Base-by-base conservation (phyloP, 2,329 filamentous ascomycete species). In the Intubia oerlemansii region DNA sequence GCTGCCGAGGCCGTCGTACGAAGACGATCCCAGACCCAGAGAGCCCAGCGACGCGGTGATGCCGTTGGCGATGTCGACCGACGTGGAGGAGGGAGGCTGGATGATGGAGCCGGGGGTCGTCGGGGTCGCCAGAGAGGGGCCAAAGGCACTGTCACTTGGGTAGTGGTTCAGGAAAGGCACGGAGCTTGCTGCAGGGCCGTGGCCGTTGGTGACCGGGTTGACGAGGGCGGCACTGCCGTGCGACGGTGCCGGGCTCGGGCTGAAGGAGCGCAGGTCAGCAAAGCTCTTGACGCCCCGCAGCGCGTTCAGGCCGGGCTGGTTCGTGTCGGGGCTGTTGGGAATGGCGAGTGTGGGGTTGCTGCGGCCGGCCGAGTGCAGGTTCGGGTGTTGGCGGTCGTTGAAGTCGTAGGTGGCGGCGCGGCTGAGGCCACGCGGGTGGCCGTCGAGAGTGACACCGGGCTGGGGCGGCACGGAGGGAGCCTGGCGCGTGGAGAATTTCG, bases 381-480 rank as follows among this genome's bases (percentile, higher is more conserved):
- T 37, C 10, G 39, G 29, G 9, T 39, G 37, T n/a, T 38, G 40
- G 66, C 70, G 27, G 36, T 75, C 76, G 38, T 79, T 82, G 50
- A 95, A 95, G 50, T 95, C 88, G 39, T 90, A 92, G 3, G 88
- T 95, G n/a, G 88, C 88, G 11, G 88, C 84, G 36, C 88, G 75
- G 54, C 82, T 92, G 20, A 98, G 58, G 5, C 75, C 77, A 35
- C 85, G 77, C 39, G 85, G 74, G 41, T 81, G 73, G 32, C 77
- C 69, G 38, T 91, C 80, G 28, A 71, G 57, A 14, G 69, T 67
- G 33, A 77, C 72, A 32, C 70, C 70, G 2, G 66, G 60, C 14
- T 72, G 57, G 56, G 72, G 50, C 41, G 24, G 19, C 8, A 21
- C n/a, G 19, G n/a, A n/a, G 19, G 19, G 19, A 21, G 42, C 42